phyloP scores from a whole-genome alignment of 2,329 filamentous ascomycete genomes.

The Aspergillus sp. region DNA sequence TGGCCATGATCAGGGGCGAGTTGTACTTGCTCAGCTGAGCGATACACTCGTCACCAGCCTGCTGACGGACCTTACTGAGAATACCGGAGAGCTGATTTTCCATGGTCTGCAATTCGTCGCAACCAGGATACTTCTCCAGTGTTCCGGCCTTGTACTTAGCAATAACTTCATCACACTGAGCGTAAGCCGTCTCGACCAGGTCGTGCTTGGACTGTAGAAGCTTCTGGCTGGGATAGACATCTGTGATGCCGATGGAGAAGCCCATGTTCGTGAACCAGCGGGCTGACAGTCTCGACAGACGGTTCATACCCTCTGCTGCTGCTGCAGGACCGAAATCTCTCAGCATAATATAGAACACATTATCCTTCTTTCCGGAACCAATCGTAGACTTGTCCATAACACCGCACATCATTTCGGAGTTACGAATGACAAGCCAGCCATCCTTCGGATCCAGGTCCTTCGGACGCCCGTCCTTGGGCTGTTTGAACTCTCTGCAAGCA shows the following conservation, averaged over 20 bases:
- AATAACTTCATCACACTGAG: slow-evolving; percentile 79
- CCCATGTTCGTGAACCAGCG: slow-evolving; percentile 84
- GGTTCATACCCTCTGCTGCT: slow-evolving; percentile 88
- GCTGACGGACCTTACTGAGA: slow-evolving; percentile 84
- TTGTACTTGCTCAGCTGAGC: slow-evolving; percentile 87
- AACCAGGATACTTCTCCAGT: slow-evolving; percentile 81
- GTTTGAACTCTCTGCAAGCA: slow-evolving; percentile 72
- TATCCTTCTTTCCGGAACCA: slow-evolving; percentile 96
- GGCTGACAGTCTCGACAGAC: slow-evolving; percentile 85
- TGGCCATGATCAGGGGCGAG: slow-evolving; percentile 92
- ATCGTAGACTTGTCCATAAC: slow-evolving; percentile 97
- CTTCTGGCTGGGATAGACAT: slow-evolving; percentile 78
- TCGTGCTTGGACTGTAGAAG: slow-evolving; percentile 71
- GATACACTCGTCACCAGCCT: slow-evolving; percentile 88
- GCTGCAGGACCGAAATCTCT: slow-evolving; percentile 90
- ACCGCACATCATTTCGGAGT: slow-evolving; percentile 96
- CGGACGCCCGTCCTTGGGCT: slow-evolving; percentile 36
- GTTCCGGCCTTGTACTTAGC: slow-evolving; percentile 74
- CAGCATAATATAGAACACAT: slow-evolving; percentile 93
- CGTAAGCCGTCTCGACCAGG: slow-evolving; percentile 75
- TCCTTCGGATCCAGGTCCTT: slow-evolving; percentile 77
- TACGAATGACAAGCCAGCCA: slow-evolving; percentile 86
- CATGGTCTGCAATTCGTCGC: slow-evolving; percentile 86
- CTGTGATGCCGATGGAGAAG: slow-evolving; percentile 93
- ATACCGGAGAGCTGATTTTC: slow-evolving; percentile 90